phyloP scores from a whole-genome alignment of 1,284 basidiomycete species.

The Phlebopus sp. region DNA sequence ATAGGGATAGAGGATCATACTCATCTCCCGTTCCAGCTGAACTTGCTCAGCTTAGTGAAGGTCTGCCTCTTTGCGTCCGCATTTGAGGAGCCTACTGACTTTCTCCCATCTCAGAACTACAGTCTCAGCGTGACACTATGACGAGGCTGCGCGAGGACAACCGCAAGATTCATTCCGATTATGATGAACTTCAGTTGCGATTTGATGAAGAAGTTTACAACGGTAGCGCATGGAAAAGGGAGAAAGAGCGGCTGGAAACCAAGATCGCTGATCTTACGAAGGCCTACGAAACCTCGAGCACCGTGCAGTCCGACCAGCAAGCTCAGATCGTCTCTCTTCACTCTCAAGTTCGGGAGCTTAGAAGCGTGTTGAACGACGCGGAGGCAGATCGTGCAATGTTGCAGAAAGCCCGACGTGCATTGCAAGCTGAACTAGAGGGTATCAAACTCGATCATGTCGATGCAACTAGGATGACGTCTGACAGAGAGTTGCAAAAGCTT shows the following conservation, averaged over 20 bases:
- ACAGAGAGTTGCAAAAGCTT: slow-evolving; percentile 71
- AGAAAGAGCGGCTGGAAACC: slow-evolving; percentile 80
- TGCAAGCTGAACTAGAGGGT: slow-evolving; percentile 76
- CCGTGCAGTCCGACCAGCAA: slow-evolving; percentile 76
- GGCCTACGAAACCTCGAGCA: slow-evolving; percentile 74
- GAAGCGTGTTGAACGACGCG: slow-evolving; percentile 76
- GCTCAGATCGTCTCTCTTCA: slow-evolving; percentile 79
- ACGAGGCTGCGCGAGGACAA: slow-evolving; percentile 77
- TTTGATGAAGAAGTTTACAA: slow-evolving; percentile 79
- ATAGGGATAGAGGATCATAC: neutral
- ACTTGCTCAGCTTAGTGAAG: slow-evolving; percentile 75
- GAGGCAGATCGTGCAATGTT: slow-evolving; percentile 78
- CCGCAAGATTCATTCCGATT: slow-evolving; percentile 71
- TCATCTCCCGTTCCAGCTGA: slow-evolving; percentile 46
- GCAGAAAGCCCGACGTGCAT: slow-evolving; percentile 77
- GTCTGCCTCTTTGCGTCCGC: slow-evolving; percentile 32
- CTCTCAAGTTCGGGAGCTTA: slow-evolving; percentile 81
- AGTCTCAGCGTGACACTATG: slow-evolving; percentile 72
- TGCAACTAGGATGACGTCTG: slow-evolving; percentile 65
- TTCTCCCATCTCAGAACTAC: slow-evolving; percentile 49
- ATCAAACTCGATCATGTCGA: slow-evolving; percentile 77
- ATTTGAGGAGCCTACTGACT: slow-evolving; percentile 6
- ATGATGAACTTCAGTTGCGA: slow-evolving; percentile 72
- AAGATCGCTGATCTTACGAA: slow-evolving; percentile 76
- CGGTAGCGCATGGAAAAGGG: slow-evolving; percentile 80